phyloP scores from a whole-genome alignment of 192 early-diverging fungal genomes.

The Podila horticola region DNA sequence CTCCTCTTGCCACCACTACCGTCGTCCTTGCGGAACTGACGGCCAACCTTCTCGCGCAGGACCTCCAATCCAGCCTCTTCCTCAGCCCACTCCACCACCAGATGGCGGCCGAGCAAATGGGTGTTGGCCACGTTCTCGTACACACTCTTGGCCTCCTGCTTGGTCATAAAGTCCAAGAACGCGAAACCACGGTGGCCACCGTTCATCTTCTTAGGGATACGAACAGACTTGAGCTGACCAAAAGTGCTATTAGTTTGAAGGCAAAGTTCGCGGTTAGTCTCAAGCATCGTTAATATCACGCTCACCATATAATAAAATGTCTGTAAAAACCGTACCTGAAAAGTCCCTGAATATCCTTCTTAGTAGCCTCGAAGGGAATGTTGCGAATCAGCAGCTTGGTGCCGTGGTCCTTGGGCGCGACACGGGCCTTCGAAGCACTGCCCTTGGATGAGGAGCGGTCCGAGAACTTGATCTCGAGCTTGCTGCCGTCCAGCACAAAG shows the following conservation, averaged over 20 bases:
- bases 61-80: slow-evolving; percentile 80
- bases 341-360: slow-evolving; percentile 91
- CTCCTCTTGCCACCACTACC: slow-evolving; percentile 56
- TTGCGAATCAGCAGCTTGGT: slow-evolving; percentile 94
- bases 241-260: slow-evolving; percentile 68
- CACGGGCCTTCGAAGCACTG: slow-evolving; percentile 27
- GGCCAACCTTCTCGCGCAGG: slow-evolving; percentile 86
- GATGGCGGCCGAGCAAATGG: slow-evolving; percentile 97
- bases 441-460: slow-evolving; percentile 64
- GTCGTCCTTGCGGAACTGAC: slow-evolving; percentile 76
- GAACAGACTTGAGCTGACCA: slow-evolving; percentile 94
- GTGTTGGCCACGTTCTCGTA: slow-evolving; percentile 87
- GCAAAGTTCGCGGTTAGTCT: neutral
- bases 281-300: too few species aligned
- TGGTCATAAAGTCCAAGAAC: slow-evolving; percentile 97
- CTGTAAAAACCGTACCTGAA: slow-evolving; percentile 68
- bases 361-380: slow-evolving; percentile 96
- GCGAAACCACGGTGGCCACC: slow-evolving; percentile 97
- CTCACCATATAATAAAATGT: too few species aligned
- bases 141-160: slow-evolving; percentile 93
- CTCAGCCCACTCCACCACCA: slow-evolving; percentile 96
- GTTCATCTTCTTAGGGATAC: slow-evolving; percentile 93
- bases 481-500: slow-evolving; percentile 86
- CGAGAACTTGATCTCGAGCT: slow-evolving; percentile 92
- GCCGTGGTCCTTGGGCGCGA: slow-evolving; percentile 66